Base-by-base conservation (phyloP, 1,139 yeast genomes). In the Nakaseomyces glabratus region DNA sequence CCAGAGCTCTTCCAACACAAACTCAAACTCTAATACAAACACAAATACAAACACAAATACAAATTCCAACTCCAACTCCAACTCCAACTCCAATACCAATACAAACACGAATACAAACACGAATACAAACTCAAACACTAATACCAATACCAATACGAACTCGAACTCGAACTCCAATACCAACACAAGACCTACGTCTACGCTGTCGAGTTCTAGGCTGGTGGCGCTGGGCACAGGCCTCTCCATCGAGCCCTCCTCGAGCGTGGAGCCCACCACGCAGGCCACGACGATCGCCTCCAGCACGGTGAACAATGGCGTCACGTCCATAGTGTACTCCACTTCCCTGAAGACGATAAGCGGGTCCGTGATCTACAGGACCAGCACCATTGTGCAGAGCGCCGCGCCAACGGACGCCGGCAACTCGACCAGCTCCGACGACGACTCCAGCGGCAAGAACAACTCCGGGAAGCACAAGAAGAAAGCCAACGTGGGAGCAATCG, bases 401-500 rank as follows among this genome's bases (percentile, higher is more conserved):
- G 41, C 29, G 7, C 31, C 36, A 7, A 26, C 30, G 11, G 20
- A 22, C 8, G 25, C 38, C 7, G 20, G 33, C 9, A 21, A 33
- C 15, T 39, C 43, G 7, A 35, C 31, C 8, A 24, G 49, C 3
- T 31, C 47, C 10, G 31, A 39, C 3, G 20, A 25, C 3, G 29
- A 24, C 11, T 26, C 43, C 6, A 33, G 28, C 12, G 28, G 35
- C 2, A 33, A 35, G 20, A 33, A 23, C 16, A 33, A 24, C 9
- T 24, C 36, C 6, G 28, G 29, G 22, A 24, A 29, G 7, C 23
- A 29, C 14, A 48, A 45, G 31, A 45, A 49, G 15, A 49, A 51
- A 20, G 44, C 39, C 20, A 50, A 51, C 28, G 47, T 55, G 1
- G 60, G 60, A 17, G 57, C 61, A 16, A 52, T 57, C 24, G 57